A percentile compares a stretch with the other conserved stretches of the same genome.
These are phyloP conservation scores for Wolfiporia cocos DNA, from an alignment of 1,284 basidiomycete species.

Conservation along the genomic window DNA sequence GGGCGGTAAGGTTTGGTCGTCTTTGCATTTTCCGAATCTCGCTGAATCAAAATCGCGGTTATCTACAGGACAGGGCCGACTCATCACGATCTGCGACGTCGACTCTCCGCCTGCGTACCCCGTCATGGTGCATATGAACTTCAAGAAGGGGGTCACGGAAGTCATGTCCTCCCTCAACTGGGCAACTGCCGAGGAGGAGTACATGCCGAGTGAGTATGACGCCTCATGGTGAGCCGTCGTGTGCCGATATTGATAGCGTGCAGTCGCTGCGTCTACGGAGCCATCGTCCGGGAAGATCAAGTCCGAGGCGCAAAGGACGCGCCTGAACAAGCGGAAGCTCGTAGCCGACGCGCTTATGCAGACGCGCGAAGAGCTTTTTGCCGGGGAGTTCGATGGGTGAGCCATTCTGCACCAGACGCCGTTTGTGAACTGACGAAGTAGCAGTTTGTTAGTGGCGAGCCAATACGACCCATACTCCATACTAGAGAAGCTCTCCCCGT, in stretches of 20 bases:
- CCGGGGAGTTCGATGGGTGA: conserved; percentile 84
- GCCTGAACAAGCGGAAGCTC: conserved; percentile 68
- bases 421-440: conserved; percentile 4
- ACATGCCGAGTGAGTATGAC: conserved; percentile 50
- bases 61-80: conserved; percentile 62
- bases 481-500: conserved; percentile 67
- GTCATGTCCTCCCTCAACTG: conserved; percentile 80
- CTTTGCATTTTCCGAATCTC: conserved; percentile 1
- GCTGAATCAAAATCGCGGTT: conserved; percentile 1
- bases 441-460: conserved; percentile 76
- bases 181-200: conserved; percentile 82
- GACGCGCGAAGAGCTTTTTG: conserved; percentile 78
- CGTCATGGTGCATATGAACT: conserved; percentile 83
- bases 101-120: conserved; percentile 94
- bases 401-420: conserved; percentile 15
- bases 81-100: conserved; percentile 85
- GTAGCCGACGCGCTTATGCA: conserved; percentile 51
- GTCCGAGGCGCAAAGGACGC: conserved; percentile 64
- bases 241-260: background rate
- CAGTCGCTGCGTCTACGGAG: conserved; percentile 55
- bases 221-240: background rate
- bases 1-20: conserved; percentile 51
- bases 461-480: conserved; percentile 87
- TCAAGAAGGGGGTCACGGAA: conserved; percentile 50
- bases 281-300: conserved; percentile 42